Base-by-base conservation (phyloP, 768 basidiomycete genomes). In the Dioszegia hungarica region DNA sequence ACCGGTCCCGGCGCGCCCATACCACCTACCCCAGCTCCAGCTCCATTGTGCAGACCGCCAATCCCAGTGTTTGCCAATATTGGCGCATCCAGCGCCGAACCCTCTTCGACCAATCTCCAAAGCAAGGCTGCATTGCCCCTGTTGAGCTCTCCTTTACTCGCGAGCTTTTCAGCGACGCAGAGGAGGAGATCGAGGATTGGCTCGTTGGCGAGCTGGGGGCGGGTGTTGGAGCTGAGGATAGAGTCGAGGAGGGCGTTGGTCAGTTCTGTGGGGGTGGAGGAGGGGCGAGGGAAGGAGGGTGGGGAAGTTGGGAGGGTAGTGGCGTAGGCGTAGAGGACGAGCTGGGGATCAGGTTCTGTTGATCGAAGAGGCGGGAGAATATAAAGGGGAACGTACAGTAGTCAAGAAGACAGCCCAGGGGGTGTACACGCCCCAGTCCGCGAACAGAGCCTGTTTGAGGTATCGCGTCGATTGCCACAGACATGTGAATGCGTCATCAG, bases 401-500 rank as follows among this genome's bases (percentile, higher is more conserved):
- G 62, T 66, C 11, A 68, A 48, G 34, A 59, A 68, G 2, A 63
- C 44, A 10, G 64, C 66, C 67, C 64, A 68, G n/a, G 60, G 34
- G 2, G 69, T 57, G 33, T 68, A 66, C 1, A 71, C 45, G 0
- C 69, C 66, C 64, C 64, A 66, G 41, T 66, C 64, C 17, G 59
- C 59, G n/a, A 51, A 54, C 25, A 71, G 20, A 1, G 66, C 50
- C 37, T 61, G 50, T 22, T 62, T 63, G 1, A 71, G 60, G 40
- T 67, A 71, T 55, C 66, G 24, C 6, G 66, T 57, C 25, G 52
- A 65, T 48, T 67, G 66, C 69, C 66, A 71, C 1, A 71, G 44
- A 48, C 69, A 71, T 11, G 59, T 67, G 59, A 67, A 68, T 25
- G 69, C 63, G 37, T 71, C 69, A 19, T 68, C 66, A 3, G 63